Conservation (phyloP, 495 filamentous ascomycete genomes). For the Parathielavia hyrcaniae region DNA sequence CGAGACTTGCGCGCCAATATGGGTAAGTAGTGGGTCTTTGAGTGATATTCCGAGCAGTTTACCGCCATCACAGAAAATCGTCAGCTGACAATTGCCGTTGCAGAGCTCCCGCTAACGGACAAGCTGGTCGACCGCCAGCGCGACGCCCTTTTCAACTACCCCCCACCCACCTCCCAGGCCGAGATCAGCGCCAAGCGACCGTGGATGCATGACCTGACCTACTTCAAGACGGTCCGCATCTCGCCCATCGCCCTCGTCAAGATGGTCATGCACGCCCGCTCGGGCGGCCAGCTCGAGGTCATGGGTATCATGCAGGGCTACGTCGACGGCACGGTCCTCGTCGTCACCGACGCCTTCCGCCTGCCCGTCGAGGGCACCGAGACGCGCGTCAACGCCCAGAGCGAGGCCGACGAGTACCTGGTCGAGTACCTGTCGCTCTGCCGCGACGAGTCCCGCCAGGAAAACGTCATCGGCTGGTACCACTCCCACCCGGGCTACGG, state of each 20-base stretch:
- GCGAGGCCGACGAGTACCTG: conserved; percentile 96
- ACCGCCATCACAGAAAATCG: neutral
- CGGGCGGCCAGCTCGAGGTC: conserved; percentile 83
- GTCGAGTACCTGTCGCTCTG: conserved; percentile 70
- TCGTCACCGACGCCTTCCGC: conserved; percentile 91
- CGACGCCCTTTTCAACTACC: conserved; percentile 87
- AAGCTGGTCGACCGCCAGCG: conserved; percentile 74
- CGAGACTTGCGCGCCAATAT: neutral
- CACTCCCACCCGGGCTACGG: conserved; percentile 97
- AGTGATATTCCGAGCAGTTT: neutral
- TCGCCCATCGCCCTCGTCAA: conserved; percentile 91
- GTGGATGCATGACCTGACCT: conserved; percentile 74
- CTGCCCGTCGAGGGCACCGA: conserved; percentile 97
- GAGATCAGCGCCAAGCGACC: conserved; percentile 51
- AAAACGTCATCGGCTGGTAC: conserved; percentile 98
- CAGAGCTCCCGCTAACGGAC: conserved; percentile 58
- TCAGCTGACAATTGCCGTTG: neutral
- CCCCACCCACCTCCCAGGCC: conserved; percentile 54
- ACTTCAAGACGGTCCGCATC: conserved; percentile 92
- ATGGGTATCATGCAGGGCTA: conserved; percentile 99
- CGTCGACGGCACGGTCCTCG: conserved; percentile 72
- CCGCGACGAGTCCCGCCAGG: conserved; percentile 67
- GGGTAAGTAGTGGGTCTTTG: conserved; percentile 6
- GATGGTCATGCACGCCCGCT: conserved; percentile 98
- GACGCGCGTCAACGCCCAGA: conserved; percentile 91